Evolutionary conservation across 2,329 filamentous ascomycete genomes (phyloP), one percentile per base, ranked within the genome.

Genomic region (Fusarium denticulatum): DNA sequence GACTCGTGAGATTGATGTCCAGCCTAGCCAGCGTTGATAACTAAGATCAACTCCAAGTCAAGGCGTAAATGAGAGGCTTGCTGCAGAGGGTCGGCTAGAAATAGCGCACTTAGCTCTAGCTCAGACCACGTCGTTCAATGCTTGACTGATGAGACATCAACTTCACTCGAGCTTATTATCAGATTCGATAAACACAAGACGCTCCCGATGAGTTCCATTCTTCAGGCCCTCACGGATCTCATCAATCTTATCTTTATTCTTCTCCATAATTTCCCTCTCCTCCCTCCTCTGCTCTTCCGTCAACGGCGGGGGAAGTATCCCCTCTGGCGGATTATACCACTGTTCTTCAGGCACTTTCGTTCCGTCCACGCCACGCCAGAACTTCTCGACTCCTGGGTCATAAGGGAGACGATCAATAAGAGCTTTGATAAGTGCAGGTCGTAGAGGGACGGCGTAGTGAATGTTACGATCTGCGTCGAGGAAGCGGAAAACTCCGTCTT

Each of bases 401-500:
- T 67, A 52, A 5, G 64, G 64, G 0, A 26, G 14, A 1, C 64
- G 50, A 18, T 66, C 61, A 4, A 67, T 22, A 0, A 66, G 28
- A 3, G 61, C 61, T 11, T 67, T 67, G 0, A 67, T 50, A 2
- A 67, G 28, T 12, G 37, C 39, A 34, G 43, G 64, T 4, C 61
- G 40, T 0, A 67, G 12, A 6, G 50, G 30, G 1, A 59, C n/a
- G 2, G 61, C 64, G 18, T 59, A 36, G 10, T 50, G 50, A 4
- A 67, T 45, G 2, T 59, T 66, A 8, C 52, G 43, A 45, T 67
- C 50, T 6, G 61, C 64, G 22, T 67, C 64, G 3, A 67, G 32
- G 6, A 40, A 30, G 5, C 64, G 64, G 3, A 67, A 40, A 3
- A 66, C 24, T 3, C 64, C 64, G 16, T 66, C 61, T 26, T 7